Evolutionary conservation across 306 rosid genomes (phyloP).

Genomic region (Begonia fuchsioides): DNA sequence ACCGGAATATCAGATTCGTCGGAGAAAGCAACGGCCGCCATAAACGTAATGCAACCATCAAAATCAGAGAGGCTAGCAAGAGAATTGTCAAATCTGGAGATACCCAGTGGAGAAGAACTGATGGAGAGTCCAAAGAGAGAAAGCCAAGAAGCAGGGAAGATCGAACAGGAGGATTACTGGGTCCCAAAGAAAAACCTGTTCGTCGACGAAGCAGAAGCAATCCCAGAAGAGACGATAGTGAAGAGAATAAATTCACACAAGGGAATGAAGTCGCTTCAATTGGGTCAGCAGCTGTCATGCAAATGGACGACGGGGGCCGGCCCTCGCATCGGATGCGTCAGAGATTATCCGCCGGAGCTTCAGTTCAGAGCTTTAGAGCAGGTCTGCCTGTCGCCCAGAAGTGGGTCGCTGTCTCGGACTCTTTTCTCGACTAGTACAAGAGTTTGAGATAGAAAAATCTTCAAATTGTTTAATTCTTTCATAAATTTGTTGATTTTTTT

Average conservation of each 20-base stretch:
- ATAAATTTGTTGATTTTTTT: too few species aligned
- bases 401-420: conserved; percentile 20
- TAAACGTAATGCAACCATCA: conserved; percentile 17
- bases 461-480: too few species aligned
- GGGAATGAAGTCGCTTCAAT: conserved; percentile 60
- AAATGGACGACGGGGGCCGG: conserved; percentile 99
- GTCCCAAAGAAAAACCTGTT: conserved; percentile 12
- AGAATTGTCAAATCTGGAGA: conserved; percentile 36
- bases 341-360: conserved; percentile 82
- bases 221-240: conserved; percentile 61
- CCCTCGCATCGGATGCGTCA: conserved; percentile 82
- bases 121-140: conserved; percentile 23
- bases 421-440: conserved; percentile 7
- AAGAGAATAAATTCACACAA: conserved; percentile 67
- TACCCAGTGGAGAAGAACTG: conserved; percentile 26
- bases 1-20: conserved; percentile 9
- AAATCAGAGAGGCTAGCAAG: conserved; percentile 20
- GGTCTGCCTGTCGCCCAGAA: conserved; percentile 74
- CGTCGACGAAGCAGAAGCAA: conserved; percentile 26
- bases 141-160: conserved; percentile 5
- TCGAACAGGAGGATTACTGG: conserved; percentile 18
- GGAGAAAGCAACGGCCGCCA: conserved; percentile 12
- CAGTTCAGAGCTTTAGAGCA: conserved; percentile 77
- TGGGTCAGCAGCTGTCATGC: conserved; percentile 82
- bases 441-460: neutral